These are phyloP conservation scores for Rhodomyrtus psidioides DNA, from an alignment of 441 rosid species.

Conservation along the genomic window DNA sequence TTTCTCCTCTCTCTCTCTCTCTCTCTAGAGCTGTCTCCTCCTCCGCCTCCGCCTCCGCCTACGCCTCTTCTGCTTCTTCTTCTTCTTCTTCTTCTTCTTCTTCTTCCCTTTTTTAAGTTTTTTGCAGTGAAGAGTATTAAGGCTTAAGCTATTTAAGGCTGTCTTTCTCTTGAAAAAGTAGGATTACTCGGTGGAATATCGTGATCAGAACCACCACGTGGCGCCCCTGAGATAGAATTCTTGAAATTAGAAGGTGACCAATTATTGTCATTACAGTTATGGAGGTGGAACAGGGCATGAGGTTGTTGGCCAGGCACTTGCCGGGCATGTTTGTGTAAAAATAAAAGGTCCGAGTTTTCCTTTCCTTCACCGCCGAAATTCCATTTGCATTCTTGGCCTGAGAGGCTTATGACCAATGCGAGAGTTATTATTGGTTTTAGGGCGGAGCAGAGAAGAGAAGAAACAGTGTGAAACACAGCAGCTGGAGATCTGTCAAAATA, in stretches of 20 bases:
- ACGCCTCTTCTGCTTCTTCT: no score
- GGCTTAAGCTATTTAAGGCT: not conserved
- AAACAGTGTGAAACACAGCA: not conserved
- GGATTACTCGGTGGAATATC: not conserved
- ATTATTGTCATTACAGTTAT: not conserved
- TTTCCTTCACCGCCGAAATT: not conserved
- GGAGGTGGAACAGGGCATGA: not conserved
- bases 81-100: no score
- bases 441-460: not conserved
- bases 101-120: no score
- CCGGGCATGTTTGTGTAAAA: not conserved
- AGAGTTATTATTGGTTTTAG: no score
- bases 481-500: not conserved
- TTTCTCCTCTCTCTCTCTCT: not conserved
- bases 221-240: not conserved
- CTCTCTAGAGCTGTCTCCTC: no score
- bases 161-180: not conserved
- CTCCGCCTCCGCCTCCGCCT: no score
- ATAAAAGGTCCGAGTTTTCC: not conserved
- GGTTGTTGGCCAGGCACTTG: not conserved
- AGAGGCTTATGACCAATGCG: not conserved
- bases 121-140: rapidly evolving
- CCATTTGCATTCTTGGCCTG: not conserved
- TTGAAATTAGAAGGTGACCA: not conserved
- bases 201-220: not conserved